Evolutionary conservation across 2,329 filamentous ascomycete species (phyloP).

Genomic region (Fusarium pseudonygamai): DNA sequence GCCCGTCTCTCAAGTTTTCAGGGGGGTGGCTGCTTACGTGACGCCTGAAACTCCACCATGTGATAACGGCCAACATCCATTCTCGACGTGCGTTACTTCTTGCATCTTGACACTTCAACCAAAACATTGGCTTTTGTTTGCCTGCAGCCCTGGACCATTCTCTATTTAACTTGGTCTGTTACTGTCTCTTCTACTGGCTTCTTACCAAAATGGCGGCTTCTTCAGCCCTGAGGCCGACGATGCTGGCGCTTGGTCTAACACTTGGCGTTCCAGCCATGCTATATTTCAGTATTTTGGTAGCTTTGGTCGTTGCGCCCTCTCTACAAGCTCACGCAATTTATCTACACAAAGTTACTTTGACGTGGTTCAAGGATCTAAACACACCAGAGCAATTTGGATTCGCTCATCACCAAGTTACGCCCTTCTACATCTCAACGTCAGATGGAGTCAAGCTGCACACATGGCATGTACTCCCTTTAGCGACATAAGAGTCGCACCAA

Average conservation of each 20-base stretch:
- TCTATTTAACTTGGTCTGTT: background rate
- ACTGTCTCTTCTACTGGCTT: background rate
- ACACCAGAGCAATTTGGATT: slow-evolving; percentile 75
- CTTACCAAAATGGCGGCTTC: background rate
- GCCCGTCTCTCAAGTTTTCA: background rate
- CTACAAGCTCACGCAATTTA: slow-evolving; percentile 52
- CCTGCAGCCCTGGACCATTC: background rate
- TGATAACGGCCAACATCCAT: background rate
- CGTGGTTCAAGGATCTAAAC: slow-evolving; percentile 63
- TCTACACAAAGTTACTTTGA: slow-evolving; percentile 60
- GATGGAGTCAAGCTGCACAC: slow-evolving; percentile 74
- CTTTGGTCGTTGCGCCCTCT: slow-evolving; percentile 27
- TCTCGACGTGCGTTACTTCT: background rate
- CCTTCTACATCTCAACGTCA: slow-evolving; percentile 71
- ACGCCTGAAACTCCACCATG: background rate
- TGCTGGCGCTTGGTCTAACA: slow-evolving; percentile 28
- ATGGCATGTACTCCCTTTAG: slow-evolving; percentile 77
- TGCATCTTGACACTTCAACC: background rate
- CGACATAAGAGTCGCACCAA: slow-evolving; percentile 57
- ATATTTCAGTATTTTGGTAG: slow-evolving; percentile 25
- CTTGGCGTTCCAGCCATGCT: slow-evolving; percentile 22
- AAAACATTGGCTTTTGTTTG: background rate
- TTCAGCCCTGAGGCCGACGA: slow-evolving; percentile 14
- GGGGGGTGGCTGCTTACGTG: background rate
- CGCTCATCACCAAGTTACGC: slow-evolving; percentile 73